phyloP scores from a whole-genome alignment of 1,284 basidiomycete species.

The Cryptococcus amylolentus region DNA sequence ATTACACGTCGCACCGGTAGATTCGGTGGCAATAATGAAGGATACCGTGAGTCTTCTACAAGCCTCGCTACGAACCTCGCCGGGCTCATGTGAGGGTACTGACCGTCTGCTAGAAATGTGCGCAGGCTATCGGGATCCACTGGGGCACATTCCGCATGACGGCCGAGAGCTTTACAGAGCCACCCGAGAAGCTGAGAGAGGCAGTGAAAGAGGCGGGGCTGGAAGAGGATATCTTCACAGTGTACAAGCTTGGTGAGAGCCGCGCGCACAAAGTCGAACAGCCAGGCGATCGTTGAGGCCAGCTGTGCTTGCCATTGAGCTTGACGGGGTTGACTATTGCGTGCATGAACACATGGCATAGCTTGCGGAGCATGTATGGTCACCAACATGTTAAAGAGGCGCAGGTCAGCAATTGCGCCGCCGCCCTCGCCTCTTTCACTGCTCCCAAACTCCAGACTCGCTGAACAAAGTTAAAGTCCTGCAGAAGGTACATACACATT shows the following conservation, averaged over 20 bases:
- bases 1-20: conserved; percentile 59
- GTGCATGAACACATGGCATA: no score
- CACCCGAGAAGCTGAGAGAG: conserved; percentile 56
- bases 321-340: not conserved
- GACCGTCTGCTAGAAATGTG: conserved; percentile 34
- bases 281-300: no score
- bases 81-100: not conserved
- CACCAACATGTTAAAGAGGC: no score
- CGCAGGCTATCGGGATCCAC: conserved; percentile 64
- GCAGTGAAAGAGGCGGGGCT: conserved; percentile 57
- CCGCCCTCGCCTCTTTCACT: not conserved
- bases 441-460: no score
- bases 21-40: conserved; percentile 63
- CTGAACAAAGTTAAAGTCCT: not conserved
- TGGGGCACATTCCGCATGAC: conserved; percentile 57
- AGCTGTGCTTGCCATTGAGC: not conserved
- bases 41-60: conserved; percentile 52
- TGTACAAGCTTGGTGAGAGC: conserved; percentile 60
- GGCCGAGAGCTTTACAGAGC: conserved; percentile 59
- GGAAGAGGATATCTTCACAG: conserved; percentile 55
- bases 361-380: not conserved
- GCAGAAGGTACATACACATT: not conserved
- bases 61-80: not conserved
- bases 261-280: conserved; percentile 13
- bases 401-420: not conserved